Percentiles rank a stretch among this genome's conserved stretches.
These are phyloP conservation scores for Leccinum sublutescens DNA, from an alignment of 768 basidiomycete species.

Conservation along the genomic window DNA sequence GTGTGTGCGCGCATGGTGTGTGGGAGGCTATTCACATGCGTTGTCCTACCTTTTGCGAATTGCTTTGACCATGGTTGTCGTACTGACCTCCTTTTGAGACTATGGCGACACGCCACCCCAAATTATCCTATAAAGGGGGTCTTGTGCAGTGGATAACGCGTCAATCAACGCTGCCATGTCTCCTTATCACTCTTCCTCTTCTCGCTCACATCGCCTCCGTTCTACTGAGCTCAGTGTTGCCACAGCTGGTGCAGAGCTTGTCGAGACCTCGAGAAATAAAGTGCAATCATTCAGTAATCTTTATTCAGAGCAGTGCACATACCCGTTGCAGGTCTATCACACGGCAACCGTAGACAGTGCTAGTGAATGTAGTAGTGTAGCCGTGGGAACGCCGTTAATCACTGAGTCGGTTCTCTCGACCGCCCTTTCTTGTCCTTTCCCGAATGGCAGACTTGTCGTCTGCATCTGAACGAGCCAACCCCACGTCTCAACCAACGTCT, in stretches of 20 bases:
- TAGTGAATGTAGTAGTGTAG: background rate
- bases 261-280: background rate
- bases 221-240: slow-evolving; percentile 1
- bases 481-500: slow-evolving; percentile 12
- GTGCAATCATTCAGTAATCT: background rate
- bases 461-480: slow-evolving; percentile 19
- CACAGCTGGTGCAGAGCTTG: background rate
- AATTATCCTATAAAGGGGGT: slow-evolving; percentile 8
- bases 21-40: slow-evolving; percentile 9
- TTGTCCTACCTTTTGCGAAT: slow-evolving; percentile 8
- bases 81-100: slow-evolving; percentile 6
- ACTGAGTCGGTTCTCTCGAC: background rate
- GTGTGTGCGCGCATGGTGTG: slow-evolving; percentile 1
- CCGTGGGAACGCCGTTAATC: slow-evolving; percentile 18
- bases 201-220: background rate
- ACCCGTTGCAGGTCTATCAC: slow-evolving; percentile 7
- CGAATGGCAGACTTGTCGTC: slow-evolving; percentile 32
- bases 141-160: background rate
- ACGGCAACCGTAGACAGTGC: slow-evolving; percentile 8
- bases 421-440: background rate
- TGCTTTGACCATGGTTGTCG: slow-evolving; percentile 9
- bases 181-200: background rate
- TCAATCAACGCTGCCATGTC: slow-evolving; percentile 3
- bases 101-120: slow-evolving; percentile 7
- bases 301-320: slow-evolving; percentile 5